Evolutionary conservation across 345 rosid species (phyloP).

Genomic region (Dovyalis caffra): DNA sequence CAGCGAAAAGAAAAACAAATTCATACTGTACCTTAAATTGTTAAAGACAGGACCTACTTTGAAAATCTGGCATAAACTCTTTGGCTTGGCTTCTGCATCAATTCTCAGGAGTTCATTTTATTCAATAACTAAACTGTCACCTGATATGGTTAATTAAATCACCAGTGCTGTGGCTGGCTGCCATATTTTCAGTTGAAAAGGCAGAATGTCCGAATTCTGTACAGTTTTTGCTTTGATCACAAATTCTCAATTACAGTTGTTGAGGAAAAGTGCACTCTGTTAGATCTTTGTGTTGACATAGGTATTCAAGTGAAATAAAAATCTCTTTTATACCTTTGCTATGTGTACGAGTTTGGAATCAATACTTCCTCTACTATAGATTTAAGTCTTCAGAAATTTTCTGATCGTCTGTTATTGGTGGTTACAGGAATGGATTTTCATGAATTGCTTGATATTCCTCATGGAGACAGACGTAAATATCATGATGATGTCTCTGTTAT

Average conservation of each 20-base stretch:
- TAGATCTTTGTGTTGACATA: background rate
- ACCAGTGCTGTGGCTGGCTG: background rate
- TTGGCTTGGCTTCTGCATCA: background rate
- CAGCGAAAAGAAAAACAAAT: background rate
- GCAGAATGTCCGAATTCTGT: background rate
- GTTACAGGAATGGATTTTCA: conserved; percentile 91
- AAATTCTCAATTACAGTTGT: background rate
- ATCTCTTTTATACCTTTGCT: background rate
- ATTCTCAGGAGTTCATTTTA: background rate
- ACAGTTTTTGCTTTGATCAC: background rate
- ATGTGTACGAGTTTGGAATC: background rate
- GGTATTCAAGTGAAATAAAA: background rate
- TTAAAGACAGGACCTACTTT: background rate
- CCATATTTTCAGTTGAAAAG: background rate
- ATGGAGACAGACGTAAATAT: conserved; percentile 91
- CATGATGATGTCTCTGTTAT: conserved; percentile 95
- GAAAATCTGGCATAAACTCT: background rate
- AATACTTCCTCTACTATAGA: background rate
- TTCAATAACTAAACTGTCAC: background rate
- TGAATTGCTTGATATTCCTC: conserved; percentile 86
- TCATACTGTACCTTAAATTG: background rate
- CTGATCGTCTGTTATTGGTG: background rate
- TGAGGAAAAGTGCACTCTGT: background rate
- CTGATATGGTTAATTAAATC: background rate
- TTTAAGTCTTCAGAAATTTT: background rate